phyloP scores from a whole-genome alignment of 768 basidiomycete species.

The Lactarius deliciosus region DNA sequence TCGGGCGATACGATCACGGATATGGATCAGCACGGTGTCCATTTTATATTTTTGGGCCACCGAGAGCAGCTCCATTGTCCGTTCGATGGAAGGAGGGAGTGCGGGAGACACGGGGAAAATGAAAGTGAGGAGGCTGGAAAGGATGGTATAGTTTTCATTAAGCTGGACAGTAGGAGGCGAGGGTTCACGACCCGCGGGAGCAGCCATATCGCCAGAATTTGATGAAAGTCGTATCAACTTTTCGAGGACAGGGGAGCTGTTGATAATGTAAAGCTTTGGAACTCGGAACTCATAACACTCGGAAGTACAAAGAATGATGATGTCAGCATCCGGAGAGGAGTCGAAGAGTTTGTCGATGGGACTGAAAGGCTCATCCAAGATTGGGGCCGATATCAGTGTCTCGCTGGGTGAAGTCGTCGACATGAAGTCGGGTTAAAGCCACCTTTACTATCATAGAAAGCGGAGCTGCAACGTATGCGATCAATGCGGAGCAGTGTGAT shows the following conservation, averaged over 20 bases:
- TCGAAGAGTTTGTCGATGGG: not conserved
- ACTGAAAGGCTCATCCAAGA: not conserved
- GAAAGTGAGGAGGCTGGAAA: not conserved
- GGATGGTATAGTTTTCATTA: not conserved
- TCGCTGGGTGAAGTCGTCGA: not conserved
- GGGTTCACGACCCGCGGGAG: not conserved
- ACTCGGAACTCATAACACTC: not conserved
- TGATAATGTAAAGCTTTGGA: conserved; percentile 1
- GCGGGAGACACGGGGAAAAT: not conserved
- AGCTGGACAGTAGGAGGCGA: not conserved
- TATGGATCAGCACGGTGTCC: not conserved
- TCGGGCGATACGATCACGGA: not conserved
- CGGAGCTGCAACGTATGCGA: too few relatives aligned
- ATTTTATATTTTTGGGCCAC: conserved; percentile 9
- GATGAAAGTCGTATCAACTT: not conserved
- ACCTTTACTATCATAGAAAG: too few relatives aligned
- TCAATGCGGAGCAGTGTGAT: too few relatives aligned
- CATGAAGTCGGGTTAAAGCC: not conserved
- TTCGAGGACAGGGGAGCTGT: conserved; percentile 16
- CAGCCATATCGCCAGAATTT: not conserved
- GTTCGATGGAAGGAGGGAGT: not conserved
- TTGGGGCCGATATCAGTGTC: not conserved
- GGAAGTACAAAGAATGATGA: not conserved
- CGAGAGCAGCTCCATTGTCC: not conserved
- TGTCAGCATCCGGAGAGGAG: not conserved